Conservation (phyloP, 2,329 filamentous ascomycete genomes). For the Lomentospora prolificans region DNA sequence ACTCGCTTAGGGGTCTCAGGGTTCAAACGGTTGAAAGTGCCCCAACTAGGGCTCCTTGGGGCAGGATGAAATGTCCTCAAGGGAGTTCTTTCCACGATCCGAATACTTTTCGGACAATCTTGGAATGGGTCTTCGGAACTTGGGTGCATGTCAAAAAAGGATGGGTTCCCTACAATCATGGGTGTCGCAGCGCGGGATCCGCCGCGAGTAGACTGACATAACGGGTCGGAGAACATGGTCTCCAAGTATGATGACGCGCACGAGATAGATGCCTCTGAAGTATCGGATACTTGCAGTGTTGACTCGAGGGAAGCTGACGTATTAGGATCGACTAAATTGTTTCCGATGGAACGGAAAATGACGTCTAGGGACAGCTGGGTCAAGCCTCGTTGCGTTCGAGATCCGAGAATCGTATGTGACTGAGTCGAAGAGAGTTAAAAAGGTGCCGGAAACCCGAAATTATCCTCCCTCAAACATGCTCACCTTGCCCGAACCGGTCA, state of each 20-base stretch:
- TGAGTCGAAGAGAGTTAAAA: constrained; percentile 24
- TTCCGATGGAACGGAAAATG: constrained; percentile 71
- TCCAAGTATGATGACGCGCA: constrained; percentile 72
- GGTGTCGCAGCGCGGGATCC: constrained; percentile 60
- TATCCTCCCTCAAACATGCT: constrained; percentile 5
- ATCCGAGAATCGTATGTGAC: constrained; percentile 94
- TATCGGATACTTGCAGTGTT: constrained; percentile 66
- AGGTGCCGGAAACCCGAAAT: constrained; percentile 4
- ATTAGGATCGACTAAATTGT: constrained; percentile 56
- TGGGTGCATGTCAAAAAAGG: constrained; percentile 13
- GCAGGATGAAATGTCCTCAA: background rate
- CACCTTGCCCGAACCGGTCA: constrained; percentile 95
- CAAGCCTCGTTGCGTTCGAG: constrained; percentile 73
- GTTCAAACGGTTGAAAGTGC: background rate
- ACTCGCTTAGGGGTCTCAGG: constrained; percentile 23
- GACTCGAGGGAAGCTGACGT: constrained; percentile 54
- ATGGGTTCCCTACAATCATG: constrained; percentile 48
- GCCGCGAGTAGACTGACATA: constrained; percentile 37
- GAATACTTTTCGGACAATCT: constrained; percentile 32
- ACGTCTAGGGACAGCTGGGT: constrained; percentile 88
- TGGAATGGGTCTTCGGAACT: constrained; percentile 14
- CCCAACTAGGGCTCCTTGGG: background rate
- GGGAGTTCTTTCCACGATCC: constrained; percentile 25
- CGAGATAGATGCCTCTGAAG: constrained; percentile 70
- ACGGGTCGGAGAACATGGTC: constrained; percentile 58